Evolutionary conservation across 768 basidiomycete species (phyloP).

Genomic region (Suillus lakei): DNA sequence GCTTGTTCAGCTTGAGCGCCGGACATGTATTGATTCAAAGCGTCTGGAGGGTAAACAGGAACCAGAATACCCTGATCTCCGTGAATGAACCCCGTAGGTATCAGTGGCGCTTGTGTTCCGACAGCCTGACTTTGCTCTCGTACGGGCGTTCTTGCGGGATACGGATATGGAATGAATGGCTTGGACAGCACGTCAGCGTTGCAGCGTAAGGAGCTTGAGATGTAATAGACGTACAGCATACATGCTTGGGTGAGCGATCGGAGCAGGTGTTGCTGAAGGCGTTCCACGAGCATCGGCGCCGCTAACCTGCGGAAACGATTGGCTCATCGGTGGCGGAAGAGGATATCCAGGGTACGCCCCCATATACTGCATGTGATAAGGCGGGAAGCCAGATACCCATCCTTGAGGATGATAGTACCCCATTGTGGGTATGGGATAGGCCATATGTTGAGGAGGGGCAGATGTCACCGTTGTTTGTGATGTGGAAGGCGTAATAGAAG

Average conservation of each 20-base stretch:
- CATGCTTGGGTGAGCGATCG: conserved; percentile 47
- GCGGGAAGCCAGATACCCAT: conserved; percentile 59
- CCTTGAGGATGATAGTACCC: conserved; percentile 52
- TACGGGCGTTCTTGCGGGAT: conserved; percentile 36
- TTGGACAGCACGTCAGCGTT: conserved; percentile 26
- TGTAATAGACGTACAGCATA: conserved; percentile 49
- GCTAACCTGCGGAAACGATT: conserved; percentile 34
- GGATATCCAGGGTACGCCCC: conserved; percentile 52
- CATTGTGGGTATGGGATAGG: conserved; percentile 46
- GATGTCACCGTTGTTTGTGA: conserved; percentile 38
- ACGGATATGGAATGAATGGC: conserved; percentile 57
- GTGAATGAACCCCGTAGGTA: conserved; percentile 72
- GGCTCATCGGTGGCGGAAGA: conserved; percentile 29
- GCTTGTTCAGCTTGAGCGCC: conserved; percentile 39
- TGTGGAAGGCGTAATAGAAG: conserved; percentile 10
- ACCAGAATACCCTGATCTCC: conserved; percentile 75
- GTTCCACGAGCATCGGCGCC: conserved; percentile 45
- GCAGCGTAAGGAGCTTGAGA: neutral
- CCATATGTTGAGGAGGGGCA: conserved; percentile 19
- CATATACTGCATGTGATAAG: conserved; percentile 57
- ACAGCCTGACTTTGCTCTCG: conserved; percentile 18
- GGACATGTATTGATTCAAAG: conserved; percentile 71
- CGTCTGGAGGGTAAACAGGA: conserved; percentile 72
- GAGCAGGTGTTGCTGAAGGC: conserved; percentile 30
- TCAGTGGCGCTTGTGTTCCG: conserved; percentile 55